A percentile compares a stretch with the other conserved stretches of the same genome.
Conservation (phyloP, 345 rosid genomes). For the Salix suchowensis region DNA sequence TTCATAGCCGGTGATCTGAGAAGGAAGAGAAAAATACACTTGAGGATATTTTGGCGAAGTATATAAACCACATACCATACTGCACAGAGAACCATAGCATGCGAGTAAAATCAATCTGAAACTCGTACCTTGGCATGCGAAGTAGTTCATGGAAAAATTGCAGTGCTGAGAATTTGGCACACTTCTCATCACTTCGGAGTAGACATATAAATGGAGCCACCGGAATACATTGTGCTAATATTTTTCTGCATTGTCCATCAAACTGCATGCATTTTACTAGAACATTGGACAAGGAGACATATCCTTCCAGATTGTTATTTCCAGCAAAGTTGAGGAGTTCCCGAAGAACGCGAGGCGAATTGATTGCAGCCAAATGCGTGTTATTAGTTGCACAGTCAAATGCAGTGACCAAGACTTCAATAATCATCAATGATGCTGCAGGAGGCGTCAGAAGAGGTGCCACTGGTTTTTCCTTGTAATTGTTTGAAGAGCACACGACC, state of each 20-base stretch:
- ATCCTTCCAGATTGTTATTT: slow-evolving; percentile 43
- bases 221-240: slow-evolving; percentile 47
- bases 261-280: slow-evolving; percentile 81
- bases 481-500: slow-evolving; percentile 52
- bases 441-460: slow-evolving; percentile 58
- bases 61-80: not conserved
- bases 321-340: slow-evolving; percentile 61
- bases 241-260: slow-evolving; percentile 69
- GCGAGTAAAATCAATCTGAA: not conserved
- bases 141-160: slow-evolving; percentile 75
- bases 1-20: slow-evolving; percentile 63
- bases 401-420: slow-evolving; percentile 77
- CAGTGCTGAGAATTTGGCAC: slow-evolving; percentile 50
- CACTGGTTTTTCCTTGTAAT: slow-evolving; percentile 30
- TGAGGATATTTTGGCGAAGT: not conserved
- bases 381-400: slow-evolving; percentile 72
- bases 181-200: slow-evolving; percentile 47
- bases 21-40: not conserved
- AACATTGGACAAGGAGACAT: slow-evolving; percentile 61
- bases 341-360: slow-evolving; percentile 59
- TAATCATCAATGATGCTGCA: slow-evolving; percentile 79
- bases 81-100: not conserved
- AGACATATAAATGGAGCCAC: slow-evolving; percentile 60
- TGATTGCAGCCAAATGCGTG: slow-evolving; percentile 61
- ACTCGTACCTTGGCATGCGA: slow-evolving; percentile 64